Percentiles rank a stretch among this genome's conserved stretches.
phyloP scores from a whole-genome alignment of 1,139 yeast species.

The Suhomyces choctaworum region DNA sequence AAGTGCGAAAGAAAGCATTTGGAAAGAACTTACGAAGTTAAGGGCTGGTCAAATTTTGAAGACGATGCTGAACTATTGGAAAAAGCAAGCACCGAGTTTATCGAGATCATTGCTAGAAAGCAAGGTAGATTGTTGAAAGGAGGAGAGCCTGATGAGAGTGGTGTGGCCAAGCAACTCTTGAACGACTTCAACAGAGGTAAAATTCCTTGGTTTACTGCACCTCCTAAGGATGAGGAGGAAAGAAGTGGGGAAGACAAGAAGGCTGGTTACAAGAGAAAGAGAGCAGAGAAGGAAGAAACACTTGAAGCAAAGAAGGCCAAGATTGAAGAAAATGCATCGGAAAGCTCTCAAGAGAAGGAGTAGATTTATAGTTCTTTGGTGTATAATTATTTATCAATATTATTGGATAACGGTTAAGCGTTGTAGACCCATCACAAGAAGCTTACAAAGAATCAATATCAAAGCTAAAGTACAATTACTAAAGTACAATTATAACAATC shows the following conservation, averaged over 20 bases:
- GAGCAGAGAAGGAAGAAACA: conserved; percentile 42
- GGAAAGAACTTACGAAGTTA: conserved; percentile 92
- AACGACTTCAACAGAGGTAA: conserved; percentile 96
- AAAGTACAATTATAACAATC: background rate
- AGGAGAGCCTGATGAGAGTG: conserved; percentile 96
- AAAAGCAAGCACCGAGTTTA: conserved; percentile 71
- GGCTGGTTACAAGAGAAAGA: conserved; percentile 54
- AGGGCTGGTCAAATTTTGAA: conserved; percentile 75
- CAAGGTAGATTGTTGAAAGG: conserved; percentile 92
- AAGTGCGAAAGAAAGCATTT: conserved; percentile 89
- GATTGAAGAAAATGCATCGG: conserved; percentile 16
- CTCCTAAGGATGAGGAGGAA: conserved; percentile 70
- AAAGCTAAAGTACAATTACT: background rate
- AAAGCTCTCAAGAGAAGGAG: conserved; percentile 6
- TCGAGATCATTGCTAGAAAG: conserved; percentile 88
- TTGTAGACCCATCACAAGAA: too few relatives aligned
- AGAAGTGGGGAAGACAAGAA: conserved; percentile 58
- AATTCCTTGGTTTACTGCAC: conserved; percentile 96
- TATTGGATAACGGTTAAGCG: conserved; percentile 3
- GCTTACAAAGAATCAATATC: too few relatives aligned
- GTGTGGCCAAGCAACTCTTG: conserved; percentile 86
- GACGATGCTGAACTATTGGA: conserved; percentile 41
- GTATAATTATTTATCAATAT: conserved; percentile 11
- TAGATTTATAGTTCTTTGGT: conserved; percentile 13
- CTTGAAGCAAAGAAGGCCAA: conserved; percentile 25